phyloP scores from a whole-genome alignment of 2,329 filamentous ascomycete species.

The Fusarium sp. region DNA sequence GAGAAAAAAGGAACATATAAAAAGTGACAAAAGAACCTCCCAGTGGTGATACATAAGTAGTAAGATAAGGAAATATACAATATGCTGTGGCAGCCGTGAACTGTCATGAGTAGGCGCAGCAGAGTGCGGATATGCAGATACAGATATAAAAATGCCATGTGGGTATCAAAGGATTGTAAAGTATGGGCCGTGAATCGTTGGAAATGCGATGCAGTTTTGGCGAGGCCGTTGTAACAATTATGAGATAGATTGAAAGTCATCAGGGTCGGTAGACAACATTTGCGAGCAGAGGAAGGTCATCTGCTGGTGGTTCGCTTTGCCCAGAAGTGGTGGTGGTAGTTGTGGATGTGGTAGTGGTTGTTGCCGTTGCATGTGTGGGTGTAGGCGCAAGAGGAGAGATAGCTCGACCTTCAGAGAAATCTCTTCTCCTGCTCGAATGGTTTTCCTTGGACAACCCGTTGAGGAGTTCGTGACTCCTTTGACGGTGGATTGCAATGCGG shows the following conservation, averaged over 20 bases:
- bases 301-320: conserved; percentile 45
- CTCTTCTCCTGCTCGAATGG: conserved; percentile 28
- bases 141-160: conserved; percentile 18
- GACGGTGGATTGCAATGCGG: conserved; percentile 58
- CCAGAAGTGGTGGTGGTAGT: not conserved
- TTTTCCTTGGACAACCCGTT: conserved; percentile 50
- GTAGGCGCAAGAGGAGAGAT: conserved; percentile 52
- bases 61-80: conserved; percentile 29
- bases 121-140: conserved; percentile 15
- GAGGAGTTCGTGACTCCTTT: conserved; percentile 64
- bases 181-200: conserved; percentile 46
- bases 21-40: conserved; percentile 22
- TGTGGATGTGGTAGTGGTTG: conserved; percentile 17
- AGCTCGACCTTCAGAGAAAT: conserved; percentile 39
- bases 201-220: conserved; percentile 22
- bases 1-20: not conserved
- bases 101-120: conserved; percentile 28
- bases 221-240: conserved; percentile 13
- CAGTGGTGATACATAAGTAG: conserved; percentile 23
- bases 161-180: conserved; percentile 48
- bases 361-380: conserved; percentile 49
- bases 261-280: conserved; percentile 63
- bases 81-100: conserved; percentile 41
- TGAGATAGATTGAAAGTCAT: conserved; percentile 21
- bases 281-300: conserved; percentile 58